A percentile compares a stretch with the other conserved stretches of the same genome.
phyloP scores from a whole-genome alignment of 2,329 filamentous ascomycete genomes.

The Alternaria sp. region DNA sequence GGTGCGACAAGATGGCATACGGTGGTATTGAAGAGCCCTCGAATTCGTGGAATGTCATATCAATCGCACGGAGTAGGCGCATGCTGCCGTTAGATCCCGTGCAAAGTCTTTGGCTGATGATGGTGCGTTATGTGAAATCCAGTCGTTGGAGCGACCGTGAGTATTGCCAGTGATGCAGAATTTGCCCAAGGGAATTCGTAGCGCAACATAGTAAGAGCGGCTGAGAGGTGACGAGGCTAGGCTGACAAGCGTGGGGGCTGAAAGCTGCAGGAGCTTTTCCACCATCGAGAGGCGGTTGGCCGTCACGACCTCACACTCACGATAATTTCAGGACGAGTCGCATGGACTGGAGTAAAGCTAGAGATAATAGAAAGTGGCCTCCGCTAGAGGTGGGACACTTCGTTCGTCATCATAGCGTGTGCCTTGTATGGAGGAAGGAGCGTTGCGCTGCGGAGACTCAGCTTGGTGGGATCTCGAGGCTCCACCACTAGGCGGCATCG shows the following conservation, averaged over 20 bases:
- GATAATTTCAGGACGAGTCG: not conserved
- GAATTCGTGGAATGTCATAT: not conserved
- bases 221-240: not conserved
- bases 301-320: not conserved
- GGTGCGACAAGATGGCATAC: not conserved
- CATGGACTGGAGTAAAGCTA: too few species aligned
- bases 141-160: too few species aligned
- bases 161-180: not conserved
- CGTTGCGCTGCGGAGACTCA: too few species aligned
- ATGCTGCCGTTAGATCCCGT: not conserved
- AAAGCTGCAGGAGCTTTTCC: not conserved
- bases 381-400: not conserved
- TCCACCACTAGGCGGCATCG: not conserved
- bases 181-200: not conserved
- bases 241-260: not conserved
- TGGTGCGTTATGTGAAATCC: not conserved
- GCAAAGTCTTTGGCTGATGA: not conserved
- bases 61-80: not conserved
- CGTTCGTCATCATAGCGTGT: not conserved
- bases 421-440: not conserved
- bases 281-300: not conserved
- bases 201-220: not conserved
- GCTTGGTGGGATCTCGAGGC: not conserved
- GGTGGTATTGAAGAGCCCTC: not conserved
- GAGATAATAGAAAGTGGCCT: not conserved